Evolutionary conservation across 768 basidiomycete genomes (phyloP).

Genomic region (Dictyophora rubrovolvata): DNA sequence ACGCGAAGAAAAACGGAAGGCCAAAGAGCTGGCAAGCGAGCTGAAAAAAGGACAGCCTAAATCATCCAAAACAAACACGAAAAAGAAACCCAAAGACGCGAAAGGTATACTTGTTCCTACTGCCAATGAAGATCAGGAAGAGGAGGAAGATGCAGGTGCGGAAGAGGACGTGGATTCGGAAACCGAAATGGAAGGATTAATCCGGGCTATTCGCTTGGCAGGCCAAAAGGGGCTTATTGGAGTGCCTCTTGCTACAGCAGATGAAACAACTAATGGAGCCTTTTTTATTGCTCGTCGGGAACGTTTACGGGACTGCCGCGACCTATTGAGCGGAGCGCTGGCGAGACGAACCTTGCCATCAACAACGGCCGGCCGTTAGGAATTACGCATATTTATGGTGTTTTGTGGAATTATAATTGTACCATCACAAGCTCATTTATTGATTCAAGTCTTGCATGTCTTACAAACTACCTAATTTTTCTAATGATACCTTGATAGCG

Average conservation of each 20-base stretch:
- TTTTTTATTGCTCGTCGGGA: slow-evolving; percentile 76
- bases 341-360: slow-evolving; percentile 1
- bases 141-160: slow-evolving; percentile 37
- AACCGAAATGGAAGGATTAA: slow-evolving; percentile 68
- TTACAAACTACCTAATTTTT: too few relatives aligned
- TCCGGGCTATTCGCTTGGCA: slow-evolving; percentile 48
- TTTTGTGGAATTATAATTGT: background rate
- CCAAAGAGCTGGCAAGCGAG: slow-evolving; percentile 62
- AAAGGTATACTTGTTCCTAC: slow-evolving; percentile 17
- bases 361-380: background rate
- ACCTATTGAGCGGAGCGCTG: slow-evolving; percentile 47
- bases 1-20: slow-evolving; percentile 53
- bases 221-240: slow-evolving; percentile 49
- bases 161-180: slow-evolving; percentile 82
- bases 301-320: slow-evolving; percentile 45
- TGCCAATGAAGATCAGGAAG: slow-evolving; percentile 53
- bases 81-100: slow-evolving; percentile 30
- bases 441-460: too few relatives aligned
- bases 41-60: slow-evolving; percentile 40
- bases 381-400: background rate
- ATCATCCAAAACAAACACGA: slow-evolving; percentile 17
- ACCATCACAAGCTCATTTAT: too few relatives aligned
- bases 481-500: too few relatives aligned
- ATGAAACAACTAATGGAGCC: slow-evolving; percentile 47
- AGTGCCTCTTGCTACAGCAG: slow-evolving; percentile 60